These are phyloP conservation scores for Beauveria pseudobassiana DNA, from an alignment of 2,329 filamentous ascomycete species.

Conservation along the genomic window DNA sequence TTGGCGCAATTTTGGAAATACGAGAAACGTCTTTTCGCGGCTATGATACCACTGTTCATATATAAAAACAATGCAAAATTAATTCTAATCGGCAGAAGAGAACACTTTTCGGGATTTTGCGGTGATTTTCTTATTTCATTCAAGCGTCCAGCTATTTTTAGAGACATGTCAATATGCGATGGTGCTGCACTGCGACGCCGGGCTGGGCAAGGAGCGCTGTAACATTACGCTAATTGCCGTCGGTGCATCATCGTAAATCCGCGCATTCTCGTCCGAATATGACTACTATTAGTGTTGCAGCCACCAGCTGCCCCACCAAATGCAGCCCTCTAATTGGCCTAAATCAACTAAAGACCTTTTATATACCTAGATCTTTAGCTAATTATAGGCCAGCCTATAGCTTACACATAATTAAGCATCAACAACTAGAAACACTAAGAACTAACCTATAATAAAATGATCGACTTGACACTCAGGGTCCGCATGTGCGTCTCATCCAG, in stretches of 20 bases:
- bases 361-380: too few species aligned
- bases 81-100: background rate
- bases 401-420: too few species aligned
- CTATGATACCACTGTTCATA: conserved; percentile 7
- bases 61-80: background rate
- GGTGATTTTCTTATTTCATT: background rate
- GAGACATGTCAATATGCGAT: too few species aligned
- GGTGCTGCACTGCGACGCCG: background rate
- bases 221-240: background rate
- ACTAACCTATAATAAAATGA: too few species aligned
- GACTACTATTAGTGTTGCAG: background rate
- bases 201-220: background rate
- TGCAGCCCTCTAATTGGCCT: too few species aligned
- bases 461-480: too few species aligned
- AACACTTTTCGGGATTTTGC: background rate
- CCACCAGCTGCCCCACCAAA: too few species aligned
- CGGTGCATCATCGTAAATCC: background rate
- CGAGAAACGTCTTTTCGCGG: background rate
- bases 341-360: too few species aligned
- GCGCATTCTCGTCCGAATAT: background rate
- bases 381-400: too few species aligned
- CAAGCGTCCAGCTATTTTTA: background rate
- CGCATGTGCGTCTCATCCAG: too few species aligned
- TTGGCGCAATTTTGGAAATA: background rate
- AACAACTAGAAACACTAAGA: too few species aligned